Base-by-base conservation (phyloP, 2,329 filamentous ascomycete genomes). In the Elsinoe necatrix region DNA sequence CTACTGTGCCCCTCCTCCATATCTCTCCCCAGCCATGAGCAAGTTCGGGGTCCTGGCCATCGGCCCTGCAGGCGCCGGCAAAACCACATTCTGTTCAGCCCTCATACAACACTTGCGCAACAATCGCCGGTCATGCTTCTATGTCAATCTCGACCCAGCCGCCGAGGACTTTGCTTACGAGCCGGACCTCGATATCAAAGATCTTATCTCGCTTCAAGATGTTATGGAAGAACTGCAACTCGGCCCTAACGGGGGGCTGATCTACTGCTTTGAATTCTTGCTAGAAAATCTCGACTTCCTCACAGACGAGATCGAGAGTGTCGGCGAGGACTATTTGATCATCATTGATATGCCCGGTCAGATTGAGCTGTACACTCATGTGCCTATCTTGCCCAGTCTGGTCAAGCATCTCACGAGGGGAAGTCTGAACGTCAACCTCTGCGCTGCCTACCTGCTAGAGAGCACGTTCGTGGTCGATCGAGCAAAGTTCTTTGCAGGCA, bases 311-410 rank as follows among this genome's bases (percentile, higher is more conserved):
- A 82, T 96, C 57, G 89, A 95, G 65, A 81, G 84, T 41, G 77
- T 95, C 57, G 92, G 89, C 8, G 93, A 98, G 66, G 93, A 97
- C 66, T 96, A 95, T 71, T 81, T 98, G 61, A 95, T 97, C 71
- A 87, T 98, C 61, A 90, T 98, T 74, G 93, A 98, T 73, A 96
- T 97, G 87, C 93, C 93, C 0, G 93, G 93, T 57, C 93, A 98
- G 75, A 97, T 98, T 71, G 93, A 98, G 74, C 82, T 98, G 12
- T 98, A 97, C 75, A 97, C 92, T 1, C 93, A 98, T 70, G 87
- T 97, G 31, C 93, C 93, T 37, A 87, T 98, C 62, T 77, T 98
- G 29, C 93, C 93, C 1, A 82, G 84, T 18, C 81, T 98, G 48
- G 84, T 92, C 62, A 86, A 85, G 66, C 89, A 89, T 68, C 79